Conservation (phyloP, 2,329 filamentous ascomycete species). For the Cytospora mali region DNA sequence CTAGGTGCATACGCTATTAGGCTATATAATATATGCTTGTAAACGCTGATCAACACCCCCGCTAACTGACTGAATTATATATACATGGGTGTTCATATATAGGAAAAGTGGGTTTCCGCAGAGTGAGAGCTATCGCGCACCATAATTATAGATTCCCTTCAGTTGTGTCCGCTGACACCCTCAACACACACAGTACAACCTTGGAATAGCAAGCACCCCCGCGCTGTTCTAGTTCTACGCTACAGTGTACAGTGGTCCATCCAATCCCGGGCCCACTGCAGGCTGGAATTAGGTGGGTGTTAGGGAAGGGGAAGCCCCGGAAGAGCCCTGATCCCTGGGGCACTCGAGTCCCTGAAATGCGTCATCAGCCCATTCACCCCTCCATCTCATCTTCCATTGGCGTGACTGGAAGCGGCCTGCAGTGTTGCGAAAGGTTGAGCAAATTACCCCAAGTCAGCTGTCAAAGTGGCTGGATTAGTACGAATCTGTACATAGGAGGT, state of each 20-base stretch:
- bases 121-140: too few species aligned
- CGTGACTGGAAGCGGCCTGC: constrained; percentile 7
- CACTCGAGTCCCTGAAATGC: neutral
- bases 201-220: neutral
- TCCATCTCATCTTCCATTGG: neutral
- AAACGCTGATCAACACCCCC: too few species aligned
- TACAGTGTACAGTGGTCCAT: too few species aligned
- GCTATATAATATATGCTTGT: too few species aligned
- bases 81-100: too few species aligned
- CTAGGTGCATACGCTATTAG: too few species aligned
- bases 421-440: constrained; percentile 20
- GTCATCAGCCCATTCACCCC: neutral
- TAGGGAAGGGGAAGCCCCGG: neutral
- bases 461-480: neutral
- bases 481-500: neutral
- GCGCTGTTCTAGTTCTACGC: neutral
- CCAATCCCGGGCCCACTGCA: too few species aligned
- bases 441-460: constrained; percentile 21
- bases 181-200: too few species aligned
- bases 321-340: neutral
- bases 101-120: too few species aligned
- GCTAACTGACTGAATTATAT: too few species aligned
- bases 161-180: too few species aligned
- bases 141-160: too few species aligned
- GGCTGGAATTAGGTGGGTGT: neutral